Base-by-base conservation (phyloP, 2,329 filamentous ascomycete species). In the Penicillium sp. region DNA sequence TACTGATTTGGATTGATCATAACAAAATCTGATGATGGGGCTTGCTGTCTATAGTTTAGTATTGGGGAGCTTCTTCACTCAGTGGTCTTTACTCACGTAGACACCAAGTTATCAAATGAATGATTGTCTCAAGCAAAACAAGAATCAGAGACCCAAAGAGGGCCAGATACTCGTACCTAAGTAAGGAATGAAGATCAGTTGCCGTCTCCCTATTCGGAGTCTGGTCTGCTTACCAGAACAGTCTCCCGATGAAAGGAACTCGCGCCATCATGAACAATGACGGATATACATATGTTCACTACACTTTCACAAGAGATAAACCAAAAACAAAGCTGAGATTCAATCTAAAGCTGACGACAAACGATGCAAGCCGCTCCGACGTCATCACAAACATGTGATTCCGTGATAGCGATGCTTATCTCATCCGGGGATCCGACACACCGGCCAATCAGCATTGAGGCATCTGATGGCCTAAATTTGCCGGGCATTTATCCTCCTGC, bases 51-150 rank as follows among this genome's bases (percentile, higher is more conserved):
- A 41, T 36, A 42, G 19, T 52, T 63, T 54, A 71, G 59, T 56
- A 18, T 40, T 29, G 37, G 14, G 12, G 16, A 28, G 16, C 18
- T 19, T 27, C 13, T 30, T 14, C 30, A 38, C 2, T 28, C 11
- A 12, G 12, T 29, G n/a, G 28, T n/a, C 27, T 30, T 28, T 28
- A 74, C 86, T 68, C 75, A 91, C 87, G 93, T 35, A 99, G 80
- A 30, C 89, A 88, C 54, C 96, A 80, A 1, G 93, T 97, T 54
- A 95, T 81, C 50, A 95, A 77, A 61, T 92, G 84, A 62, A 95
- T 86, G 53, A 95, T 64, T 49, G 84, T 84, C 71, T 99, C 93
- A 58, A 95, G 78, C 39, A 83, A 79, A 50, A 97, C 85, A 31
- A 99, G 80, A 44, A 89, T 64, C 63, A 97, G 87, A 7, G 92